A percentile compares a stretch with the other conserved stretches of the same genome.
Conservation (phyloP, 495 filamentous ascomycete species). For the Trichoderma asperelloides region DNA sequence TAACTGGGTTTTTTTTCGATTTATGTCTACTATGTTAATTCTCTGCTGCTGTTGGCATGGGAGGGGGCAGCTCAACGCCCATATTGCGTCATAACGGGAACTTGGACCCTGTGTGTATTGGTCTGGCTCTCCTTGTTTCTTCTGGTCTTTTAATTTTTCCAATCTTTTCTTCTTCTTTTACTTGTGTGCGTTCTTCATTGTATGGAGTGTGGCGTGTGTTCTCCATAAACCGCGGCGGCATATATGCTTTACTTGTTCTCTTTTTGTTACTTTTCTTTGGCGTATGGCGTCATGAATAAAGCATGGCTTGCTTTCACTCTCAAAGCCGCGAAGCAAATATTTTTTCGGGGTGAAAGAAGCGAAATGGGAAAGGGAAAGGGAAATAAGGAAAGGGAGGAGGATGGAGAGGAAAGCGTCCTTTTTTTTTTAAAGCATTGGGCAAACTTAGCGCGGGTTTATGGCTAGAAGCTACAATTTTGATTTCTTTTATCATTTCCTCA, state of each 20-base stretch:
- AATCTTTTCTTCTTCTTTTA: background rate
- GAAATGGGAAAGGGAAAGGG: too few relatives aligned
- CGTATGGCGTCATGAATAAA: constrained; percentile 2
- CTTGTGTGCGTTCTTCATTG: background rate
- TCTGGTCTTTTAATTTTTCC: background rate
- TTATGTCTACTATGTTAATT: background rate
- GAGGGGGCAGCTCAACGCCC: background rate
- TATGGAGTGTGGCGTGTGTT: background rate
- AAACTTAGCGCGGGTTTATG: background rate
- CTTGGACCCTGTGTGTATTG: background rate
- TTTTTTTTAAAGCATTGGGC: background rate
- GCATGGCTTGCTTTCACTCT: background rate
- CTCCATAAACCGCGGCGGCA: background rate
- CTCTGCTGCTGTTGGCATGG: too few relatives aligned
- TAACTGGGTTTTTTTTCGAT: background rate
- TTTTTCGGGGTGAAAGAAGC: too few relatives aligned
- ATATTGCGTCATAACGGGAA: background rate
- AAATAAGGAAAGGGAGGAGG: background rate
- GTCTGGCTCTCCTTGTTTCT: background rate
- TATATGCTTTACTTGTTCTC: background rate
- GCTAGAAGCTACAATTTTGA: constrained; percentile 5
- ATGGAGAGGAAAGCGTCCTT: background rate
- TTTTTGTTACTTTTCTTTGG: background rate
- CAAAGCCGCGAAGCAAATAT: too few relatives aligned
- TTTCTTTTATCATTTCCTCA: background rate